Evolutionary conservation across 1,139 yeast species (phyloP).

Genomic region (Sugiyamaella paludigena): DNA sequence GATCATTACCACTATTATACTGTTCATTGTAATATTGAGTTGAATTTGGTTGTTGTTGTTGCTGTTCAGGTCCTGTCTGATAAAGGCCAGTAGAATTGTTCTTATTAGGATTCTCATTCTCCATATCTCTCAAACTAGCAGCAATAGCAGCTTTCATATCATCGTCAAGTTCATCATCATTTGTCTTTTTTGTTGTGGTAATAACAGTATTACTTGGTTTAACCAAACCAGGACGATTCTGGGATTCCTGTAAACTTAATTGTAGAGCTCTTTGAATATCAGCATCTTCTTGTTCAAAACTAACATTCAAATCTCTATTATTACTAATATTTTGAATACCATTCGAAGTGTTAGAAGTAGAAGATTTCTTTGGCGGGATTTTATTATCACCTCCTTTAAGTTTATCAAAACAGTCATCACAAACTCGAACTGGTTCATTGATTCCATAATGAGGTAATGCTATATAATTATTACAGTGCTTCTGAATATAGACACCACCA

Average conservation of each 20-base stretch:
- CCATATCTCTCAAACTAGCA: constrained; percentile 80
- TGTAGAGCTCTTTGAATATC: constrained; percentile 77
- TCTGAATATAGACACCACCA: constrained; percentile 90
- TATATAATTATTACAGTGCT: constrained; percentile 67
- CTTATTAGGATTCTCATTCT: constrained; percentile 27
- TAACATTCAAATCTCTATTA: constrained; percentile 15
- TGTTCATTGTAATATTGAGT: neutral
- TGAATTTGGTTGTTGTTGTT: constrained; percentile 13
- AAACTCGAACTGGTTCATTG: constrained; percentile 84
- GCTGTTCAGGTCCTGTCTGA: constrained; percentile 5
- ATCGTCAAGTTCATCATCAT: constrained; percentile 71
- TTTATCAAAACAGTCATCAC: constrained; percentile 81
- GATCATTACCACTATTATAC: too few relatives aligned
- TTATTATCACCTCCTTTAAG: neutral
- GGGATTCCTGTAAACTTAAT: constrained; percentile 63
- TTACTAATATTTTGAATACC: constrained; percentile 5
- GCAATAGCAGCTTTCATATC: constrained; percentile 93
- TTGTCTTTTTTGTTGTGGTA: constrained; percentile 12
- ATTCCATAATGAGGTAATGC: constrained; percentile 86
- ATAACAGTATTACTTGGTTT: constrained; percentile 7
- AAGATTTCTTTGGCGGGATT: neutral
- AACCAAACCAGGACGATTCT: constrained; percentile 18
- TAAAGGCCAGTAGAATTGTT: constrained; percentile 7
- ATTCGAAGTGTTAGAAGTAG: constrained; percentile 1
- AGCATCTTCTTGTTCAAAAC: constrained; percentile 62